phyloP scores from a whole-genome alignment of 2,329 filamentous ascomycete genomes.

The Apiospora arundinis region DNA sequence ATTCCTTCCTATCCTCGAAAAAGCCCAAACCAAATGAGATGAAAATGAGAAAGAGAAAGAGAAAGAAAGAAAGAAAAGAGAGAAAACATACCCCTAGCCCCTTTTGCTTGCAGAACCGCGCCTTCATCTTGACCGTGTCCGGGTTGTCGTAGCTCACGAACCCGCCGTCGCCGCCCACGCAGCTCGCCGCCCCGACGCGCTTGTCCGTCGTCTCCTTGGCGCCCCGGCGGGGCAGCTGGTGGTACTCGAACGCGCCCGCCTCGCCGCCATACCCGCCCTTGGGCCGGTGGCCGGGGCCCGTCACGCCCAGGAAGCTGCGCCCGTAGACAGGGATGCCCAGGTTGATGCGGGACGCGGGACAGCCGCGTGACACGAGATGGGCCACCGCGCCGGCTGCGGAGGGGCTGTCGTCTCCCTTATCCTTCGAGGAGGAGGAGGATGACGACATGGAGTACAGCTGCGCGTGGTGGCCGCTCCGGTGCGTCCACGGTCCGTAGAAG shows the following conservation, averaged over 20 bases:
- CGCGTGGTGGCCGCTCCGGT: conserved; percentile 74
- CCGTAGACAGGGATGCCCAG: conserved; percentile 80
- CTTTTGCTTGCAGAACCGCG: conserved; percentile 73
- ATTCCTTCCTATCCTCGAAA: too few species aligned
- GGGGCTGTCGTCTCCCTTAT: neutral
- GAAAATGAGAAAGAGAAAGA: conserved; percentile 8
- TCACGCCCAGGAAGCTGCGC: conserved; percentile 72
- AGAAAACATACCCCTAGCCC: conserved; percentile 63
- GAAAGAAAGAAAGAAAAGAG: neutral
- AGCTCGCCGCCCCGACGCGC: conserved; percentile 72
- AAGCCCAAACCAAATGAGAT: too few species aligned
- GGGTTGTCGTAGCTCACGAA: conserved; percentile 84
- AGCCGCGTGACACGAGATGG: conserved; percentile 69
- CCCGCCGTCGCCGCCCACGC: conserved; percentile 74
- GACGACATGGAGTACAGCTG: conserved; percentile 71
- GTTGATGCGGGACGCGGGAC: conserved; percentile 74
- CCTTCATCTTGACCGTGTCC: conserved; percentile 77
- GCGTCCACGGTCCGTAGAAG: conserved; percentile 75
- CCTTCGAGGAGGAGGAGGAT: conserved; percentile 65
- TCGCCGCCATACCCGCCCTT: conserved; percentile 59
- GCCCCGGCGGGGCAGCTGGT: conserved; percentile 66
- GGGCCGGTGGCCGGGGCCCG: conserved; percentile 68
- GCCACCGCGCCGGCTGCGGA: conserved; percentile 53
- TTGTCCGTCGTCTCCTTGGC: conserved; percentile 73
- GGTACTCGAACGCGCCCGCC: conserved; percentile 71